Evolutionary conservation across 2,329 filamentous ascomycete species (phyloP).

Genomic region (Didymella keratinophila): DNA sequence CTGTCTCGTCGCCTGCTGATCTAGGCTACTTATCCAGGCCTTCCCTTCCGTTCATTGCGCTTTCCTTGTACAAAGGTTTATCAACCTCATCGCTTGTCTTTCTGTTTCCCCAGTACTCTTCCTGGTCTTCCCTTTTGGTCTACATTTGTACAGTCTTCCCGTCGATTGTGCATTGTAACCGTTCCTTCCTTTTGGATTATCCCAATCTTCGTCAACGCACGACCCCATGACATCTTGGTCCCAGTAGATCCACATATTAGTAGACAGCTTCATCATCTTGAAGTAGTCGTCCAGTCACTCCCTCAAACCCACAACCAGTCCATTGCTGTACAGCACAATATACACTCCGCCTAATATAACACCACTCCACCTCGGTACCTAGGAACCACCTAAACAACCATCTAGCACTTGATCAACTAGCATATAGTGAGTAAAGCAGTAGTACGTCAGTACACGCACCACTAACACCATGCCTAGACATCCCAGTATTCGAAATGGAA

Average conservation of each 20-base stretch:
- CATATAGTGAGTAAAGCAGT: conserved; percentile 28
- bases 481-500: conserved; percentile 65
- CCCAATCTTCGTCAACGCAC: conserved; percentile 36
- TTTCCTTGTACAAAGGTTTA: conserved; percentile 53
- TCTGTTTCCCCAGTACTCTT: conserved; percentile 46
- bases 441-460: background rate
- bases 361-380: conserved; percentile 24
- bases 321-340: conserved; percentile 33
- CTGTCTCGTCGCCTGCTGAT: conserved; percentile 51
- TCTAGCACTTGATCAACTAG: conserved; percentile 19
- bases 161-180: conserved; percentile 46
- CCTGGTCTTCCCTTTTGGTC: conserved; percentile 49
- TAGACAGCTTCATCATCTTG: conserved; percentile 52
- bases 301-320: conserved; percentile 35
- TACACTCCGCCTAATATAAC: conserved; percentile 39
- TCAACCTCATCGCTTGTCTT: conserved; percentile 53
- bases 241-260: conserved; percentile 46
- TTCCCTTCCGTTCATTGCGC: conserved; percentile 48
- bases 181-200: conserved; percentile 50
- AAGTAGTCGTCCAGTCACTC: conserved; percentile 53
- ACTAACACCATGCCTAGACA: conserved; percentile 27
- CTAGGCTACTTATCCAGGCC: conserved; percentile 52
- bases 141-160: conserved; percentile 44
- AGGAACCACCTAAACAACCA: conserved; percentile 21
- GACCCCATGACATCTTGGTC: conserved; percentile 43